These are phyloP conservation scores for Ophiostoma populinum DNA, from an alignment of 2,329 filamentous ascomycete species.

Conservation along the genomic window DNA sequence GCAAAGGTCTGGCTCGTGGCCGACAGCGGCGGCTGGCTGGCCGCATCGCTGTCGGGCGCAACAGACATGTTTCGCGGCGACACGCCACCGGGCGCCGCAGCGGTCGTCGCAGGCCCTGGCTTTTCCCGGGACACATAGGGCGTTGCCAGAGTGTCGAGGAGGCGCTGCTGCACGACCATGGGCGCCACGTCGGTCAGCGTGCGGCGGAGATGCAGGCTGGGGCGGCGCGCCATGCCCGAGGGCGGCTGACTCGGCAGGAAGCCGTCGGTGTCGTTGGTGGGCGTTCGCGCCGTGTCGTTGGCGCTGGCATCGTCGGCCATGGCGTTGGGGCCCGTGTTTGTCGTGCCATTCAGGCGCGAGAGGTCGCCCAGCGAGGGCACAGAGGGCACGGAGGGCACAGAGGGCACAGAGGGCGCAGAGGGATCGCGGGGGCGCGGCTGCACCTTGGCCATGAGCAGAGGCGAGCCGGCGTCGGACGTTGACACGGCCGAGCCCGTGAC, in stretches of 20 bases:
- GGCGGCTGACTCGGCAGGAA: constrained; percentile 30
- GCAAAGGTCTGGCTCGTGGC: constrained; percentile 18
- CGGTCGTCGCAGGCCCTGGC: too few relatives aligned
- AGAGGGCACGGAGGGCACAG: too few relatives aligned
- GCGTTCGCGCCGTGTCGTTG: constrained; percentile 29
- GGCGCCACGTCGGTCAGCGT: constrained; percentile 74
- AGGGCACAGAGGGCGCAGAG: too few relatives aligned
- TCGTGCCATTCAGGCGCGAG: not conserved
- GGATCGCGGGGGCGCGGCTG: constrained; percentile 1
- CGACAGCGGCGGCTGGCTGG: not conserved
- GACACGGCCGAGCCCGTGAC: not conserved
- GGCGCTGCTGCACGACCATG: constrained; percentile 59
- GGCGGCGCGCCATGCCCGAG: constrained; percentile 38
- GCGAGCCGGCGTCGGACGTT: constrained; percentile 12
- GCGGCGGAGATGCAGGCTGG: constrained; percentile 49
- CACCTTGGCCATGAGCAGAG: constrained; percentile 4
- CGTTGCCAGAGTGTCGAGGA: constrained; percentile 71
- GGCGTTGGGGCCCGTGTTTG: not conserved
- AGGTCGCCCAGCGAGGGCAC: too few relatives aligned
- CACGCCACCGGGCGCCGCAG: not conserved
- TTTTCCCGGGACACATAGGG: constrained; percentile 59
- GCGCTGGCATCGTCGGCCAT: not conserved
- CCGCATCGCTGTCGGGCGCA: constrained; percentile 2
- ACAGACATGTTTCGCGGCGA: constrained; percentile 4
- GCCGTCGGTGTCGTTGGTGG: constrained; percentile 37